Base-by-base conservation (phyloP, 345 rosid species). In the Eucalyptus sideroxylon region DNA sequence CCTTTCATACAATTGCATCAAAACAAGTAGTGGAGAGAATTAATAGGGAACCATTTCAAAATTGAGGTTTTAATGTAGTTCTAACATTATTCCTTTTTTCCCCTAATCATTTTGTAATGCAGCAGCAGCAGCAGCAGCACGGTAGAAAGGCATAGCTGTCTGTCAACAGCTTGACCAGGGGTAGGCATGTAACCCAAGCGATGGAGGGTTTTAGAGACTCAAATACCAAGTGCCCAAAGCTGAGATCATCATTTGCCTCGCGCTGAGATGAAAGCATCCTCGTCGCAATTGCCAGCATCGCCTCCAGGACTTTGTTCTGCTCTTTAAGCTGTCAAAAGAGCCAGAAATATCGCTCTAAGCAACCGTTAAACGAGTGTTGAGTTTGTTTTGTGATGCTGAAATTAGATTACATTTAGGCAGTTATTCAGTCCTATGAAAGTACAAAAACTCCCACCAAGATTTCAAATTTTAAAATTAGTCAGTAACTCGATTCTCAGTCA, bases 301-400 rank as follows among this genome's bases (percentile, higher is more conserved):
- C 91, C 92, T 91, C 91, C 14, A 94, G 92, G 90, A 87, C 90
- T 72, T 90, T 92, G 90, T 93, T 96, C 93, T 93, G 94, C 53
- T 72, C 49, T 90, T 87, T 89, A 88, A 95, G 94, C 96, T 96
- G 92, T 91, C 90, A 89, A 87, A 21, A 91, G 88, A 89, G 16
- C 55, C 87, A 30, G 62, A 86, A 87, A 89, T 11, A 13, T 40
- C 30, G 30, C 80, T 27, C 21, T 53, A 89, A 89, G 53, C 23
- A 89, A 40, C 83, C 16, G 15, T 40, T 77, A 40, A 21, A 67
- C 42, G 30, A 77, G 30, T 11, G 47, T 77, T 6, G 55, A 10
- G 45, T 40, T 65, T 17, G 8, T 62, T 31, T 23, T n/a, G 37
- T 86, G 55, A 13, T 86, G 51, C 31, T 34, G 87, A 60, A 16